phyloP scores from a whole-genome alignment of 1,284 basidiomycete genomes.

The Sutorius eximius region DNA sequence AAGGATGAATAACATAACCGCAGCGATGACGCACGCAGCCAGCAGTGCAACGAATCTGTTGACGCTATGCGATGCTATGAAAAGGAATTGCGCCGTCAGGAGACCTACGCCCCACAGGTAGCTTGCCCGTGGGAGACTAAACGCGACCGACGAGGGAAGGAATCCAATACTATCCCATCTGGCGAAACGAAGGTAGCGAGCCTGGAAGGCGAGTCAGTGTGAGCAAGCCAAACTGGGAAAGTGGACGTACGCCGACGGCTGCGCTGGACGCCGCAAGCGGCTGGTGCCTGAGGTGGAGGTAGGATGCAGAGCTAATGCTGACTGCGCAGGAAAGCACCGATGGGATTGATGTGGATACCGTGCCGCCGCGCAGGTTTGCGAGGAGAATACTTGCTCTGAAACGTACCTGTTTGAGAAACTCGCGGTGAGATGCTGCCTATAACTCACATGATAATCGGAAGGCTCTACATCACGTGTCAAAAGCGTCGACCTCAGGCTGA shows the following conservation, averaged over 20 bases:
- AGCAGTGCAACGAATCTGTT: conserved; percentile 15
- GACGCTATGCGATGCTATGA: conserved; percentile 17
- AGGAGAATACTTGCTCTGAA: conserved; percentile 30
- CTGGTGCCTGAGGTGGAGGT: conserved; percentile 28
- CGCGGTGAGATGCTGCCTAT: background rate
- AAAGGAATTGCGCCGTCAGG: conserved; percentile 24
- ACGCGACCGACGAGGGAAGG: conserved; percentile 25
- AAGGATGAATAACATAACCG: conserved; percentile 18
- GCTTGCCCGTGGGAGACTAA: conserved; percentile 29
- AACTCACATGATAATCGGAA: conserved; percentile 32
- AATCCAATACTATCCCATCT: conserved; percentile 26
- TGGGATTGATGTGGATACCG: conserved; percentile 24
- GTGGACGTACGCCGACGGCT: conserved; percentile 24
- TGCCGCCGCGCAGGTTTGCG: conserved; percentile 23
- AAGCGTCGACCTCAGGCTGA: background rate
- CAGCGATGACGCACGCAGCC: conserved; percentile 6
- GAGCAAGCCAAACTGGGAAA: background rate
- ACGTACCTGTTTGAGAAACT: background rate
- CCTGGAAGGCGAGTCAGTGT: conserved; percentile 19
- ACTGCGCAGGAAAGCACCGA: conserved; percentile 23
- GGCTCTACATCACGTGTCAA: conserved; percentile 24
- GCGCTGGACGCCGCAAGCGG: conserved; percentile 25
- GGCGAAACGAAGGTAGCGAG: conserved; percentile 22
- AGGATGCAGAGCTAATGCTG: conserved; percentile 31
- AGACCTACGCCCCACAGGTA: conserved; percentile 31